Conservation (phyloP, 2,329 filamentous ascomycete genomes). For the Neonectria magnoliae region DNA sequence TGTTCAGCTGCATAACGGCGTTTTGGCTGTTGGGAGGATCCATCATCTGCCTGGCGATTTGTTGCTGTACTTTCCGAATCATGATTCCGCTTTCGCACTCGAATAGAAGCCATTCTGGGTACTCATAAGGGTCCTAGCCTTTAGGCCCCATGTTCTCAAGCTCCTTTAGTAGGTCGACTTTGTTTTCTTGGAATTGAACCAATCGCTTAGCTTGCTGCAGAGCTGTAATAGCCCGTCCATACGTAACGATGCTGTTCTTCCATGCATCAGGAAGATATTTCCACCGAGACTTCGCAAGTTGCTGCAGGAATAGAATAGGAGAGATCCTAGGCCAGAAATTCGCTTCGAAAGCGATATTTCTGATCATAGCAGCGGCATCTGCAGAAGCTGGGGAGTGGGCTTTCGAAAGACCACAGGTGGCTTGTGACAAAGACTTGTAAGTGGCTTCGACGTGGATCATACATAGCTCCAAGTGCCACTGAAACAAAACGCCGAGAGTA, state of each 20-base stretch:
- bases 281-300: conserved; percentile 44
- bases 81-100: conserved; percentile 71
- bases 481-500: neutral
- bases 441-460: neutral
- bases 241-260: conserved; percentile 50
- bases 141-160: conserved; percentile 61
- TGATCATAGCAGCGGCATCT: neutral
- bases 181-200: conserved; percentile 34
- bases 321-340: conserved; percentile 42
- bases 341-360: neutral
- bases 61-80: conserved; percentile 67
- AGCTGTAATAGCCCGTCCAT: conserved; percentile 51
- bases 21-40: conserved; percentile 52
- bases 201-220: conserved; percentile 57
- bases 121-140: conserved; percentile 62
- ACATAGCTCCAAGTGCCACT: conserved; percentile 8
- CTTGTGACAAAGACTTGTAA: neutral
- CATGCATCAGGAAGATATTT: conserved; percentile 43
- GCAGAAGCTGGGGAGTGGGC: neutral
- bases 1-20: conserved; percentile 72
- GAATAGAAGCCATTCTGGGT: conserved; percentile 70
- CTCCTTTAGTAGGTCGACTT: conserved; percentile 52
- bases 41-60: conserved; percentile 69
- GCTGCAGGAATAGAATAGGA: conserved; percentile 48
- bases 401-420: conserved; percentile 1